These are phyloP conservation scores for Daldinia concentrica DNA, from an alignment of 495 filamentous ascomycete genomes.

Conservation along the genomic window DNA sequence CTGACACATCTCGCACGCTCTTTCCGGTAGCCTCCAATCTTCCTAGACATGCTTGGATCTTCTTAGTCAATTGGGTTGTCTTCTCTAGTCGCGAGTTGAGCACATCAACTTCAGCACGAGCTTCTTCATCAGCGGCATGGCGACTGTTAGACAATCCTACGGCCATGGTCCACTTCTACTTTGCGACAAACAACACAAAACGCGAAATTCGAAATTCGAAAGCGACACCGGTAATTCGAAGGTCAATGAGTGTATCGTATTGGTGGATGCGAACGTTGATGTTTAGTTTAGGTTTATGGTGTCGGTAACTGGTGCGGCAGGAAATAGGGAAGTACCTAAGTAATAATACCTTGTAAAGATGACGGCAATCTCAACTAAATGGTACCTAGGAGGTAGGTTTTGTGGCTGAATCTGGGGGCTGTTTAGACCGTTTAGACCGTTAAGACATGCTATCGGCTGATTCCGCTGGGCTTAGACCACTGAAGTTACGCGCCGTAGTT, in stretches of 20 bases:
- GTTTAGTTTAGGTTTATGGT: conserved; percentile 32
- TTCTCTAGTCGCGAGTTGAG: conserved; percentile 71
- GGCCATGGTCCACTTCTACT: conserved; percentile 49
- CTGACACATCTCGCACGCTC: conserved; percentile 89
- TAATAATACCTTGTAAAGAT: conserved; percentile 11
- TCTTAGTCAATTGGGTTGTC: conserved; percentile 81
- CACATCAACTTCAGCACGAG: conserved; percentile 72
- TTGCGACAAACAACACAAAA: background rate
- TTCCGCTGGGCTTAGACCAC: conserved; percentile 25
- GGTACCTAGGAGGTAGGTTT: conserved; percentile 68
- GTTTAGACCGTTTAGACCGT: conserved; percentile 6
- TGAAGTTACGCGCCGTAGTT: conserved; percentile 18
- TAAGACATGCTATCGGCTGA: conserved; percentile 15
- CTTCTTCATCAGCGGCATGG: conserved; percentile 67
- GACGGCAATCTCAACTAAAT: conserved; percentile 65
- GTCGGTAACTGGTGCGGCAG: conserved; percentile 15
- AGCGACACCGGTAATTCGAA: background rate
- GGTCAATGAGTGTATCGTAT: conserved; percentile 1
- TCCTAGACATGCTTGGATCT: conserved; percentile 87
- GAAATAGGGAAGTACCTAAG: conserved; percentile 12
- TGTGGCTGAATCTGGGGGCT: conserved; percentile 62
- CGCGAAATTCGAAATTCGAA: background rate
- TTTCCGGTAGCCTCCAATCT: conserved; percentile 87
- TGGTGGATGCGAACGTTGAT: conserved; percentile 15
- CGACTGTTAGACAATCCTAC: conserved; percentile 57